Conservation (phyloP, 805 yeast genomes). For the Lachancea meyersii region DNA sequence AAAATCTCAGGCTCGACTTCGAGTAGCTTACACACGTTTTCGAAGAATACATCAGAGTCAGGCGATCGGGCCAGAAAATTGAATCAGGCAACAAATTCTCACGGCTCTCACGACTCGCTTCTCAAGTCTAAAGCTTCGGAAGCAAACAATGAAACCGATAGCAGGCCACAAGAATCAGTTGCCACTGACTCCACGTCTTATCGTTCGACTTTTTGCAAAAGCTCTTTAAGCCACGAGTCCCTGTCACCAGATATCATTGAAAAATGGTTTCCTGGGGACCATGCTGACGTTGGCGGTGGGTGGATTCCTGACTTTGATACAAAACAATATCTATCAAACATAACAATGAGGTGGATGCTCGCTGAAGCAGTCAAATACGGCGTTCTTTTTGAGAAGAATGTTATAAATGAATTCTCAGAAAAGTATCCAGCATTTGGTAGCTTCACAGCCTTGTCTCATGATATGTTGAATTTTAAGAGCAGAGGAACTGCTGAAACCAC, state of each 20-base stretch:
- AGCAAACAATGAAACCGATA: neutral
- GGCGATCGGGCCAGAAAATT: neutral
- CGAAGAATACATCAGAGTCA: neutral
- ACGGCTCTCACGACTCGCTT: neutral
- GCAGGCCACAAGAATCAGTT: neutral
- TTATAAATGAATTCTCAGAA: constrained; percentile 37
- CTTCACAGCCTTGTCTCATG: constrained; percentile 47
- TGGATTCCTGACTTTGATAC: constrained; percentile 45
- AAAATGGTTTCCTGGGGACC: constrained; percentile 65
- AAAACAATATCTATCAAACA: constrained; percentile 37
- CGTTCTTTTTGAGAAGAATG: constrained; percentile 38
- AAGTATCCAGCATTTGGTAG: constrained; percentile 38
- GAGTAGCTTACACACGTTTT: neutral
- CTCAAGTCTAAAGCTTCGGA: neutral
- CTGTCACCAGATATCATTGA: constrained; percentile 35
- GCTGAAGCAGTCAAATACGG: constrained; percentile 48
- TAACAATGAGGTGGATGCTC: constrained; percentile 58
- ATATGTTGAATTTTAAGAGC: constrained; percentile 35
- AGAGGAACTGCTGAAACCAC: constrained; percentile 5
- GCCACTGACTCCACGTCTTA: neutral
- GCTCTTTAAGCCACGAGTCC: constrained; percentile 1
- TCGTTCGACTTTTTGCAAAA: neutral
- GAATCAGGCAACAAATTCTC: neutral
- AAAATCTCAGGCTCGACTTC: neutral
- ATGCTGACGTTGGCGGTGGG: constrained; percentile 66